Base-by-base conservation (phyloP, 768 basidiomycete genomes). In the Trametopsis cervina region DNA sequence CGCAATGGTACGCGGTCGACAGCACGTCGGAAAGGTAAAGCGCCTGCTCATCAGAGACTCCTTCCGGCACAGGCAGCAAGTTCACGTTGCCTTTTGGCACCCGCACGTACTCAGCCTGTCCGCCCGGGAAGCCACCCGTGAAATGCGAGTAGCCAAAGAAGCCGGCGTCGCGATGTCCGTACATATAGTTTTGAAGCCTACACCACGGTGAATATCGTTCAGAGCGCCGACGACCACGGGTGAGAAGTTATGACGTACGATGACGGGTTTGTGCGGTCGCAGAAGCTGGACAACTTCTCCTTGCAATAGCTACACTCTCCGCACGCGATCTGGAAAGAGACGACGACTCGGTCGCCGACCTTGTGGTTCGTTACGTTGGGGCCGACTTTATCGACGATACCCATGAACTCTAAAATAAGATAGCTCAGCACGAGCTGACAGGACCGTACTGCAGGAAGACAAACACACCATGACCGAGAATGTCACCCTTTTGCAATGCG, bases 291-390 rank as follows among this genome's bases (percentile, higher is more conserved):
- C 0, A 83, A 68, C 56, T 84, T 85, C 62, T 87, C 63, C 63
- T 85, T 66, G 75, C 87, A 89, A 64, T 77, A 88, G 39, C 71
- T 63, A 64, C 85, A 87, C 42, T 75, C 71, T 2, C 86, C 84
- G 55, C 85, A 88, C 0, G 83, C 82, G 44, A 84, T 80, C 59
- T 87, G 84, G 77, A 89, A 89, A 2, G 80, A 81, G 0, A 78
- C 75, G n/a, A 89, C 86, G 46, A 88, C 85, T 20, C 85, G 76
- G 56, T 89, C 78, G 17, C 86, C 87, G 11, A 69, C 54, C 24
- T 73, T 65, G 49, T 86, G 63, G 40, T 80, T 77, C 33, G 63
- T 76, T n/a, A 88, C 80, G 46, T 70, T 75, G 0, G 78, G 73
- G 0, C 86, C 85, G 27, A 86, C 67, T 44, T 75, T 72, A 52